Evolutionary conservation across 768 basidiomycete genomes (phyloP), one percentile per base, ranked within the genome.

Genomic region (Megacollybia marginata): DNA sequence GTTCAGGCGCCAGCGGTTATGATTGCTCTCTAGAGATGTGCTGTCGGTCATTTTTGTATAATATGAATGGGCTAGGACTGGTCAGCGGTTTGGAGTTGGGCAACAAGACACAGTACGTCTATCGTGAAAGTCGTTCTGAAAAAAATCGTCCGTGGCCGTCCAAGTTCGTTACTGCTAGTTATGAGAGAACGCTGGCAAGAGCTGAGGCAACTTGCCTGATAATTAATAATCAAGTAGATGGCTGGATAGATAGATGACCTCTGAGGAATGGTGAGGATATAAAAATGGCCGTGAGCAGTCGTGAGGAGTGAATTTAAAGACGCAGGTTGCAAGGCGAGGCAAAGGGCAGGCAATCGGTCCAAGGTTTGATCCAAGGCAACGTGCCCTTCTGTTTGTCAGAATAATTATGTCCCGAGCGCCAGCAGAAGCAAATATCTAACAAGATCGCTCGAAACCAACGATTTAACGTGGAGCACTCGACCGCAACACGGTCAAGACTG

Each of bases 281-380:
- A 75, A 61, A 61, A 52, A 59, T 23, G 49, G 44, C 60, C 72
- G 77, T 73, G 68, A 74, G 69, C 62, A 63, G 78, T 79, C 78
- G 80, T 81, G 74, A 79, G 71, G 69, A 62, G 57, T 58, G 60
- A 62, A 57, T 60, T 48, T 59, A 62, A 61, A 62, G 63, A 60
- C 61, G 64, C 52, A 58, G 60, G 55, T 54, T 61, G 64, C 63
- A 56, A 60, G 23, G 23, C 58, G 65, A 68, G 69, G 68, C 64
- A 67, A 75, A 72, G 73, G 74, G 67, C 76, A 79, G 77, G 76
- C 72, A 74, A 70, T 74, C 72, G 76, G 67, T 75, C 77, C 72
- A 69, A 48, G n/a, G 35, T 84, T 82, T 83, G 82, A 84, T 85
- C 72, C 71, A 74, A 76, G 69, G 72, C 82, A 85, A 85, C 83